Base-by-base conservation (phyloP, 441 rosid genomes). In the Arabidopsis lyrata region DNA sequence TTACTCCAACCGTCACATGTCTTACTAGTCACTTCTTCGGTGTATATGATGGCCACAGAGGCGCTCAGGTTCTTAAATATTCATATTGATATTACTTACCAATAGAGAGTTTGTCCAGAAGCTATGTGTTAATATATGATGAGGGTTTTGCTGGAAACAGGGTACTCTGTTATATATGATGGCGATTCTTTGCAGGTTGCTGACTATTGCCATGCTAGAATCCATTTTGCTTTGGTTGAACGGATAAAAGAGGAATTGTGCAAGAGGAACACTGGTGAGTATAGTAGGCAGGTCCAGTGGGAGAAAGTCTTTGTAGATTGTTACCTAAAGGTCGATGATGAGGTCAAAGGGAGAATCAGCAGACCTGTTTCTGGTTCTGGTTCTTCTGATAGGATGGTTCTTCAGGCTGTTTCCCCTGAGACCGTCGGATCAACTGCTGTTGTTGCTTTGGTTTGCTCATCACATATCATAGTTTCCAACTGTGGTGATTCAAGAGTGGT, bases 31-130 rank as follows among this genome's bases (percentile, higher is more conserved):
- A 93, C 79, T 91, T 90, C 77, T 89, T 83, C 8, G 98, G 97
- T 58, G 97, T 93, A 59, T 93, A 91, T 73, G 98, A 93, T 81
- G 98, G 98, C 70, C 98, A 93, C 74, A 97, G 98, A 63, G 97
- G 98, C 13, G 82, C 86, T 41, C 94, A 93, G 98, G 53, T 47
- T 56, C 67, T 32, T 58, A 42, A 4, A 42, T 49, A 39, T 2
- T 44, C 70, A 59, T 12, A 36, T 31, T 63, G 27, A 24, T n/a
- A 1, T 66, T 12, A 24, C 27, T 42, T 16, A 35, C 62, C 70
- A 22, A 5, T 34, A 77, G 54, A 49, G 64, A 50, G 49, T 35
- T 50, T 77, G 68, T 24, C 12, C 59, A n/a, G 72, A 65, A 65
- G 54, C 36, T 76, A 48, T 77, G 29, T 72, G 56, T 72, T 24